A percentile compares a stretch with the other conserved stretches of the same genome.
Conservation (phyloP, 192 early-diverging fungal species). For the Mortierella hygrophila region DNA sequence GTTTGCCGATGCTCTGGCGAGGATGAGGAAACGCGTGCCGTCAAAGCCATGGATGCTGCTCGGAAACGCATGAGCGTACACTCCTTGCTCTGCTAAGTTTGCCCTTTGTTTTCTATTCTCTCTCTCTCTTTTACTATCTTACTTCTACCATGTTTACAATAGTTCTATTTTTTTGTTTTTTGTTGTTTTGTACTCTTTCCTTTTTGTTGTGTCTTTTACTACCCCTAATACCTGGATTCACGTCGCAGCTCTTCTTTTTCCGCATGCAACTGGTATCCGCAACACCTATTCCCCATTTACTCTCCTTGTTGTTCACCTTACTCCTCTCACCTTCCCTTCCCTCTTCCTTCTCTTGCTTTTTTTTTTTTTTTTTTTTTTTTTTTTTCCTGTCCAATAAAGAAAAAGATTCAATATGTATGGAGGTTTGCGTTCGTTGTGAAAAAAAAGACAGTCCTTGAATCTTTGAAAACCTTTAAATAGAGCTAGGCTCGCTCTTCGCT, state of each 20-base stretch:
- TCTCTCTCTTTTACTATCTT: neutral
- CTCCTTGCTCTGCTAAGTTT: slow-evolving; percentile 36
- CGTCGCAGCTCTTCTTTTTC: neutral
- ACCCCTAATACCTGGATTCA: slow-evolving; percentile 6
- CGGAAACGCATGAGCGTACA: slow-evolving; percentile 55
- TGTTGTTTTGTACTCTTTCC: neutral
- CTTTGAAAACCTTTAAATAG: neutral
- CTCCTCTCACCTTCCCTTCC: neutral
- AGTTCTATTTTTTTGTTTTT: neutral
- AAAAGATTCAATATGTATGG: neutral
- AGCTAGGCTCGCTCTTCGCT: neutral
- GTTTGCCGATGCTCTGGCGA: slow-evolving; percentile 49
- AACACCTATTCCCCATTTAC: neutral
- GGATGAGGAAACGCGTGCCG: slow-evolving; percentile 49
- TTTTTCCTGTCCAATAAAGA: neutral
- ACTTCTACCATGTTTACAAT: neutral
- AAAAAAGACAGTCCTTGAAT: neutral
- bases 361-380: no score
- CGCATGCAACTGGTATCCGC: neutral
- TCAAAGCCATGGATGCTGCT: slow-evolving; percentile 54
- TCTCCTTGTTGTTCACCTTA: neutral
- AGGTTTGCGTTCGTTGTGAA: neutral
- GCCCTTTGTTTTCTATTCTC: neutral
- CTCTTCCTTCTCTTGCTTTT: neutral
- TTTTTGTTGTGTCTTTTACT: slow-evolving; percentile 6